Conservation (phyloP, 2,329 filamentous ascomycete genomes). For the Fragosphaeria purpurea region DNA sequence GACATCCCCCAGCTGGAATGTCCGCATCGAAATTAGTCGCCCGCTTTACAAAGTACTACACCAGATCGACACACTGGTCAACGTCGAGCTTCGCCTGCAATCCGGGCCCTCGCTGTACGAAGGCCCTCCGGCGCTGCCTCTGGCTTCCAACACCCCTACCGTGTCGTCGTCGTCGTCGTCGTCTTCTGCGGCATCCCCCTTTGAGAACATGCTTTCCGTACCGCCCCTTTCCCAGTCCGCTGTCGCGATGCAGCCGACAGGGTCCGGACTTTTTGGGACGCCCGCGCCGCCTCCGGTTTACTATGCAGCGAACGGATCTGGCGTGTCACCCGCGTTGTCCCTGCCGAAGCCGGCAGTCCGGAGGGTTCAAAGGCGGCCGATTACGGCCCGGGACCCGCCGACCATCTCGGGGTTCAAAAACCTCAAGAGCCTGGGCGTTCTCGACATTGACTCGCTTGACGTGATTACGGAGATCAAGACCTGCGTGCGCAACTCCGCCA, state of each 20-base stretch:
- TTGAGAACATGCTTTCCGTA: background rate
- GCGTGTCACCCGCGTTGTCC: constrained; percentile 19
- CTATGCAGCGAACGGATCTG: background rate
- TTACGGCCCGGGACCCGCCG: constrained; percentile 30
- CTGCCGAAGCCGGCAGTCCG: constrained; percentile 27
- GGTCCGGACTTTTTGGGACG: too few relatives aligned
- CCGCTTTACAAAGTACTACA: constrained; percentile 49
- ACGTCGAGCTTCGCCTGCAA: constrained; percentile 50
- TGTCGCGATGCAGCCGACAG: background rate
- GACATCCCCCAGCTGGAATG: constrained; percentile 43
- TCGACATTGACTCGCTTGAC: constrained; percentile 52
- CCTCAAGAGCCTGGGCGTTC: constrained; percentile 41
- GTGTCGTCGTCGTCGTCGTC: background rate
- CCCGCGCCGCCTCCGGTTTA: background rate
- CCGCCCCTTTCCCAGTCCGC: background rate
- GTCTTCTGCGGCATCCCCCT: constrained; percentile 3
- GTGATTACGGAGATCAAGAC: constrained; percentile 44
- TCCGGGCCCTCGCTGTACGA: constrained; percentile 45
- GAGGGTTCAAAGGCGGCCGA: constrained; percentile 23
- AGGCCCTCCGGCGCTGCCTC: constrained; percentile 36
- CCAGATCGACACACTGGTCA: constrained; percentile 38
- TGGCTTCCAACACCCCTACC: constrained; percentile 11
- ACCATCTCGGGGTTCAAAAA: constrained; percentile 49
- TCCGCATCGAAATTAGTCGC: constrained; percentile 51
- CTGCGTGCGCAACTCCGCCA: constrained; percentile 44